Conservation (phyloP, 805 yeast genomes). For the Metschnikowia lachancei region DNA sequence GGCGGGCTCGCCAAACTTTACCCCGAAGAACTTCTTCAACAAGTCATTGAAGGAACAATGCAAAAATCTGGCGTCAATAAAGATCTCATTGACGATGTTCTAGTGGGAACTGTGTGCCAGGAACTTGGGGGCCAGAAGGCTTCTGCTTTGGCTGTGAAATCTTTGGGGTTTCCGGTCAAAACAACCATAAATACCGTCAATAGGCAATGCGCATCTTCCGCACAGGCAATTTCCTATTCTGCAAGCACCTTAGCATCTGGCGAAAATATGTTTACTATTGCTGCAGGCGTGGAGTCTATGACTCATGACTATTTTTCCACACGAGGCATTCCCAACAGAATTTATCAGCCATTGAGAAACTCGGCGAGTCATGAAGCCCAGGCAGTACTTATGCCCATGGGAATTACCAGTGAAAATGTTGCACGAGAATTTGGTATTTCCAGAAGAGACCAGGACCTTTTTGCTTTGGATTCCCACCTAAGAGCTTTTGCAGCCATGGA, state of each 20-base stretch:
- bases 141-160: conserved; percentile 33
- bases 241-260: conserved; percentile 32
- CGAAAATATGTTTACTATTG: conserved; percentile 32
- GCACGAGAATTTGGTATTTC: conserved; percentile 23
- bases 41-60: conserved; percentile 29
- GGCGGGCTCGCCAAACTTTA: conserved; percentile 36
- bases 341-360: conserved; percentile 22
- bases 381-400: conserved; percentile 33
- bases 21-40: conserved; percentile 36
- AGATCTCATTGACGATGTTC: conserved; percentile 31
- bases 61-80: conserved; percentile 25
- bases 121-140: conserved; percentile 40
- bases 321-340: conserved; percentile 35
- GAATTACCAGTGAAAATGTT: conserved; percentile 30
- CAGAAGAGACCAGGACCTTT: conserved; percentile 26
- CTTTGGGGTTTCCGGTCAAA: conserved; percentile 31
- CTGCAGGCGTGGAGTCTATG: conserved; percentile 46
- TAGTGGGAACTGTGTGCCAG: conserved; percentile 39
- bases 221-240: conserved; percentile 34
- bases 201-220: conserved; percentile 41
- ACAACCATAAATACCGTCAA: conserved; percentile 37
- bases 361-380: conserved; percentile 24
- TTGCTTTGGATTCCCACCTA: conserved; percentile 25
- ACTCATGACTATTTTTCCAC: conserved; percentile 41
- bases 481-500: conserved; percentile 25